Conservation (phyloP, 768 basidiomycete genomes). For the Royoungia palumana region DNA sequence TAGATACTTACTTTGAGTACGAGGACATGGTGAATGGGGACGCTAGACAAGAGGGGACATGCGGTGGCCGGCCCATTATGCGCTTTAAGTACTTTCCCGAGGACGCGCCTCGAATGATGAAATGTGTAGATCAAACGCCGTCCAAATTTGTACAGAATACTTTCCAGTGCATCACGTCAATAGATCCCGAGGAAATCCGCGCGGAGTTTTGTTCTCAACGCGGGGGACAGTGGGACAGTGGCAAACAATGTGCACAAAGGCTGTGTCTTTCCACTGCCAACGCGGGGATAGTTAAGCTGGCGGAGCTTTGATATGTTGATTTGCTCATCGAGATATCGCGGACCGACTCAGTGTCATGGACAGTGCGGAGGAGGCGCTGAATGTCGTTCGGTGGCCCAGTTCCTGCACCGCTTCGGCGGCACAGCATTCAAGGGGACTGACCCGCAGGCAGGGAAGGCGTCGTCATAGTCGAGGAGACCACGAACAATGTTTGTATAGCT, state of each 20-base stretch:
- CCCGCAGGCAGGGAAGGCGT: background rate
- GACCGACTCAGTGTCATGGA: background rate
- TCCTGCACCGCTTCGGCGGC: slow-evolving; percentile 21
- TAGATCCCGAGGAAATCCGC: background rate
- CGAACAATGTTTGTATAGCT: slow-evolving; percentile 2
- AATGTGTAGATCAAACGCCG: slow-evolving; percentile 16
- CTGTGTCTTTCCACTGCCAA: slow-evolving; percentile 24
- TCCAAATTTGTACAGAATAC: slow-evolving; percentile 17
- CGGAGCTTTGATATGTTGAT: background rate
- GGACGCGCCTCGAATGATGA: slow-evolving; percentile 22
- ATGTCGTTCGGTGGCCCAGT: slow-evolving; percentile 15
- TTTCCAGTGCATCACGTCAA: slow-evolving; percentile 31
- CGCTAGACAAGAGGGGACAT: slow-evolving; percentile 5
- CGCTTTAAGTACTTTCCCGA: slow-evolving; percentile 17
- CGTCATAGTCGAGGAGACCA: background rate
- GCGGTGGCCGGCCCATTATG: slow-evolving; percentile 1
- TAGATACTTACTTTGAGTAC: slow-evolving; percentile 14
- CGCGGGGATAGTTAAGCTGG: slow-evolving; percentile 1
- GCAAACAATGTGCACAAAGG: slow-evolving; percentile 7
- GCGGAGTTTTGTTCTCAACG: slow-evolving; percentile 11
- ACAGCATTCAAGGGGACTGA: slow-evolving; percentile 15
- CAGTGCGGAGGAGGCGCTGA: slow-evolving; percentile 13
- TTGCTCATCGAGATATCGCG: slow-evolving; percentile 1
- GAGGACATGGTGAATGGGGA: slow-evolving; percentile 20
- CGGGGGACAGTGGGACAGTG: background rate